These are phyloP conservation scores for Protomyces pachydermus DNA, from an alignment of 1,139 yeast species.

Conservation along the genomic window DNA sequence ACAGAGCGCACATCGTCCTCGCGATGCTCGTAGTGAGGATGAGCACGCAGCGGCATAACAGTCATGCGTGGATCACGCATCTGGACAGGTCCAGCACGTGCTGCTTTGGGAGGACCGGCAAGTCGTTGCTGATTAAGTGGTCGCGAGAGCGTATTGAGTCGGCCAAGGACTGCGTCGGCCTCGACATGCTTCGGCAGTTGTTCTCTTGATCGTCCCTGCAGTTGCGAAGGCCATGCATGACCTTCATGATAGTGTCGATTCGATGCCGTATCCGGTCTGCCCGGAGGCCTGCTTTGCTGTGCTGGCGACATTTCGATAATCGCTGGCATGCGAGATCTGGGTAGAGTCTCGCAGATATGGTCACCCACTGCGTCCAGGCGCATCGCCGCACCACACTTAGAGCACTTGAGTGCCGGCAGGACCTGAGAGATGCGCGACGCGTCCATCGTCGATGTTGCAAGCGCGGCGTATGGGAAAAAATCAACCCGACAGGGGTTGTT, in stretches of 20 bases:
- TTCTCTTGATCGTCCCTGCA: background rate
- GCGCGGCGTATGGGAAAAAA: too few relatives aligned
- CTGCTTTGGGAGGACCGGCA: background rate
- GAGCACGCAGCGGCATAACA: constrained; percentile 7
- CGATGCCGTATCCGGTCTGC: background rate
- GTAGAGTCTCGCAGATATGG: constrained; percentile 2
- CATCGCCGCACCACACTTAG: constrained; percentile 12
- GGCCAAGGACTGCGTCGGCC: constrained; percentile 16
- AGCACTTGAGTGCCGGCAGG: constrained; percentile 20
- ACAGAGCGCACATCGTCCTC: constrained; percentile 12
- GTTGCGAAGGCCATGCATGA: background rate
- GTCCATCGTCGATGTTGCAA: background rate
- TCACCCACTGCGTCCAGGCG: constrained; percentile 13
- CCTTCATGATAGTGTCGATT: background rate
- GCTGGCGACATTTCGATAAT: constrained; percentile 8
- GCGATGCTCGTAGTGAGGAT: background rate
- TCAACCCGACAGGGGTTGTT: too few relatives aligned
- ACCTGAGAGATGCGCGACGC: constrained; percentile 18
- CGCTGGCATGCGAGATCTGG: background rate
- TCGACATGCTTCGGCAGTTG: background rate
- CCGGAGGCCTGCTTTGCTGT: background rate
- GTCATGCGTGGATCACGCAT: constrained; percentile 21
- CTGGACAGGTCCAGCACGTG: constrained; percentile 10
- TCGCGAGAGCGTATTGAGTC: background rate
- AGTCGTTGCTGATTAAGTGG: background rate